Evolutionary conservation across 2,329 filamentous ascomycete genomes (phyloP).

Genomic region (Pseudogymnoascus sp.): DNA sequence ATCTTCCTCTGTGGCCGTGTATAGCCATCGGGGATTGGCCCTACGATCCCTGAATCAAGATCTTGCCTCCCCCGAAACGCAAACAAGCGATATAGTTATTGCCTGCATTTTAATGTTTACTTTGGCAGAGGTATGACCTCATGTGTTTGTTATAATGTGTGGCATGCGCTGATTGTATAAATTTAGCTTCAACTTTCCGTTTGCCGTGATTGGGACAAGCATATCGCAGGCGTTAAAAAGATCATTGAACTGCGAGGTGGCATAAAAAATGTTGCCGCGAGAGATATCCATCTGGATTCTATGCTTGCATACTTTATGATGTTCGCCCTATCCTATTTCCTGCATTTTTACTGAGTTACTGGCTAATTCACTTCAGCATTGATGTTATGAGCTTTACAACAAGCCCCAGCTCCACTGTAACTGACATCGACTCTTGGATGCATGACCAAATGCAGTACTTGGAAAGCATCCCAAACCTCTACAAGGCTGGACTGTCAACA

Average conservation of each 20-base stretch:
- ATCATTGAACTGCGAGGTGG: background rate
- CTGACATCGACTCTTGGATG: background rate
- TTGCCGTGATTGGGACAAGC: background rate
- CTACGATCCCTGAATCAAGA: background rate
- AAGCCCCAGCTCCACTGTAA: background rate
- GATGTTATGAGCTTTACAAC: slow-evolving; percentile 4
- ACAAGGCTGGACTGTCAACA: background rate
- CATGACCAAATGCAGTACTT: background rate
- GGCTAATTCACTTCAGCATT: background rate
- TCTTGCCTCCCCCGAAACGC: background rate
- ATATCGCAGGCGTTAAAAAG: background rate
- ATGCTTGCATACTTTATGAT: slow-evolving; percentile 1
- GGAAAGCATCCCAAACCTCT: background rate
- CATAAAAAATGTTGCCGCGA: background rate
- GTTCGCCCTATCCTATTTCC: background rate
- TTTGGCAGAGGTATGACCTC: background rate
- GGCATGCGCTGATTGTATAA: background rate
- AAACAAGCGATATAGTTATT: background rate
- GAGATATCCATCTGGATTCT: background rate
- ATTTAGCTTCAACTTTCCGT: background rate
- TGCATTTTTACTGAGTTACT: background rate
- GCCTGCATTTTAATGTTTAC: slow-evolving; percentile 5
- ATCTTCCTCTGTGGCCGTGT: background rate
- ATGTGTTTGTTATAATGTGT: background rate
- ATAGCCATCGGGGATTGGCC: background rate